These are phyloP conservation scores for Plasmodium coatneyi DNA, from an alignment of 169 alveolate species.

Conservation along the genomic window DNA sequence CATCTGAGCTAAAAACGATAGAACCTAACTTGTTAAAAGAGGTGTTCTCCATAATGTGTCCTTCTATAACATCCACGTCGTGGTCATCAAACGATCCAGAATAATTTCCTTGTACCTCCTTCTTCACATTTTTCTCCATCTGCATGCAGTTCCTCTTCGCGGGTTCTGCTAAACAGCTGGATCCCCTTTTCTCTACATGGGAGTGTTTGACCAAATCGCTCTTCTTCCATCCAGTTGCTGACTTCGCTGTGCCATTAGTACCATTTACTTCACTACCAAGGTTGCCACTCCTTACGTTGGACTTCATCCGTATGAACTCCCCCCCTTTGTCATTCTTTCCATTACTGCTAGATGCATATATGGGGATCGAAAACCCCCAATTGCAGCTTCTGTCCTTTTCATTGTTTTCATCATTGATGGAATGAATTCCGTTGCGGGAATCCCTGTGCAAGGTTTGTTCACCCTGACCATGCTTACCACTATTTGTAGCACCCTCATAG, in stretches of 20 bases:
- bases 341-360: neutral
- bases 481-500: neutral
- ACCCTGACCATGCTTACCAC: neutral
- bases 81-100: neutral
- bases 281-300: neutral
- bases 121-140: neutral
- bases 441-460: neutral
- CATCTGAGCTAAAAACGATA: neutral
- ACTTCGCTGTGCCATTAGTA: neutral
- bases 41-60: neutral
- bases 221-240: neutral
- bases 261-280: neutral
- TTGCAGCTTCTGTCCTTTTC: neutral
- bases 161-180: neutral
- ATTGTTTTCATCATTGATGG: neutral
- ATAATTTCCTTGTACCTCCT: neutral
- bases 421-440: neutral
- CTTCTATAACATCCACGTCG: neutral
- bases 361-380: neutral
- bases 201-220: neutral
- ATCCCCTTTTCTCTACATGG: neutral
- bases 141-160: neutral
- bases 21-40: slow-evolving; percentile 22
- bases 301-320: neutral
- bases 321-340: neutral